Evolutionary conservation across 768 basidiomycete genomes (phyloP).

Genomic region (Tricholoma saponaceum): DNA sequence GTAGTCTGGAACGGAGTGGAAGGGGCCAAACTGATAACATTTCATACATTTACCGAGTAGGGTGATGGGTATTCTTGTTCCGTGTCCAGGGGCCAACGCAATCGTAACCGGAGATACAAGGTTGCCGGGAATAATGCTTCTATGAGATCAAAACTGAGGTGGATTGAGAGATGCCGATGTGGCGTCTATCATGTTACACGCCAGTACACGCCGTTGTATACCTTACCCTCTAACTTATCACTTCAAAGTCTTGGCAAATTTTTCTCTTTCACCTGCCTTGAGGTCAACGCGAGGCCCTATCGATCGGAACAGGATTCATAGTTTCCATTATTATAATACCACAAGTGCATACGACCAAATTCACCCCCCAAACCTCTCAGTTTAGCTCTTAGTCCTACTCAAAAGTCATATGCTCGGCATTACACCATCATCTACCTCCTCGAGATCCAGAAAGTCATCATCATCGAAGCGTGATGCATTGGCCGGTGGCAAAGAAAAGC

Average conservation of each 20-base stretch:
- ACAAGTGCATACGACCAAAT: neutral
- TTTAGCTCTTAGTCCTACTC: neutral
- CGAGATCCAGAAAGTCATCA: conserved; percentile 13
- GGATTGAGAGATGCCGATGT: conserved; percentile 10
- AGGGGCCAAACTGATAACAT: neutral
- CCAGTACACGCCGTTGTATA: conserved; percentile 12
- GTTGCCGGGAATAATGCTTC: neutral
- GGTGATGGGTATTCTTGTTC: neutral
- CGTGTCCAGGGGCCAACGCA: neutral
- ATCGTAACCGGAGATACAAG: neutral
- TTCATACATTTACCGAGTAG: neutral
- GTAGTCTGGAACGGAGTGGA: neutral
- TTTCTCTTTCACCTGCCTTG: conserved; percentile 17
- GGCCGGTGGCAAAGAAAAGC: conserved; percentile 11
- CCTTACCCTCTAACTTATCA: neutral
- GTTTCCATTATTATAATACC: neutral
- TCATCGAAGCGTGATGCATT: conserved; percentile 10
- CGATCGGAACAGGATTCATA: conserved; percentile 9
- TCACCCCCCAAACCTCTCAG: conserved; percentile 1
- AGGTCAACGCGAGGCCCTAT: conserved; percentile 21
- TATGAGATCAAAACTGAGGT: neutral
- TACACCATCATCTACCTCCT: conserved; percentile 14
- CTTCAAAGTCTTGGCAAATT: neutral
- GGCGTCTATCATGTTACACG: conserved; percentile 8
- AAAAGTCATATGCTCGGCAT: conserved; percentile 16